Base-by-base conservation (phyloP, 164 flowering plant species). In the Amborella trichopoda region DNA sequence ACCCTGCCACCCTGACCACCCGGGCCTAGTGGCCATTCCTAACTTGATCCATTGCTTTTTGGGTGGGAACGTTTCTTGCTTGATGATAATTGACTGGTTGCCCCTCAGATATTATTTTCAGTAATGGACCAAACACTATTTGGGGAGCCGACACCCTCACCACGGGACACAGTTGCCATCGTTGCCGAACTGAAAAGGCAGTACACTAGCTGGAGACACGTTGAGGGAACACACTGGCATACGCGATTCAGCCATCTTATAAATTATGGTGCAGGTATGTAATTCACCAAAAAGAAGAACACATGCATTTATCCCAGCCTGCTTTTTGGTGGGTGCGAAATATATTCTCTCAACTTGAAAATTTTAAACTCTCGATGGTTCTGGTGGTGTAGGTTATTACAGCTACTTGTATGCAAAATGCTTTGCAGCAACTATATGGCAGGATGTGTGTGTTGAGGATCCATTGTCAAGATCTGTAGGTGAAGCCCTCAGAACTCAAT, bases 211-310 rank as follows among this genome's bases (percentile, higher is more conserved):
- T 81, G 89, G 83, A 79, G 73, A 53, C 77, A 93, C 63, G 89
- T 77, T 27, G 95, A 88, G 40, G 99, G 96, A 33, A 85, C 94
- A 19, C 81, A 82, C 54, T 82, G 95, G 99, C 94, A 84, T 44
- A 73, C 90, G 32, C 75, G 96, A 58, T 93, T 93, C 66, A 80
- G 48, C 55, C 96, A 93, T 73, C 76, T 93, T 30, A 44, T 83
- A 43, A 78, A 68, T 54, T 93, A 93, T 59, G 99, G 99, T 44
- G 96, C 91, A 63, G 96, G 99, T 87, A 36, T 1, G 23, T 28
- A 33, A 3, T 23, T 0, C 42, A 26, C 34, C 34, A 30, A 8
- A 10, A 32, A n/a, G 11, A 32, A 32, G n/a, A 10, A 2, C 36
- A 10, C 36, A 32, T 2, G 2, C 36, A 11, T 32, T 1, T 32